Conservation (phyloP, 129 eudicot genomes). For the Artemisia argyi region DNA sequence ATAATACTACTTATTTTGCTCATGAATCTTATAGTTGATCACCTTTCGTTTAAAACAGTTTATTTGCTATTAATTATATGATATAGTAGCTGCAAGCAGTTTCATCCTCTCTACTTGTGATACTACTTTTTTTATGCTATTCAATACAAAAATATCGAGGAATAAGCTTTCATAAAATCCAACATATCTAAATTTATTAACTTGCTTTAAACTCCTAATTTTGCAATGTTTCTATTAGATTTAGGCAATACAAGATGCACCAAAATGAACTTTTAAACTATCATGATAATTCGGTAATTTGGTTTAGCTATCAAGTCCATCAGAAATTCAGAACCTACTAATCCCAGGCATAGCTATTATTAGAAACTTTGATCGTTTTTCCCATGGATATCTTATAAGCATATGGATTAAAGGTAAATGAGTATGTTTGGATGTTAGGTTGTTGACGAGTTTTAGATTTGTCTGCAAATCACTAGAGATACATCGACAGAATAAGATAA, state of each 20-base stretch:
- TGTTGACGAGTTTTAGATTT: background rate
- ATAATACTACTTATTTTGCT: constrained; percentile 3
- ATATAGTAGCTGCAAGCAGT: background rate
- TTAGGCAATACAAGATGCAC: background rate
- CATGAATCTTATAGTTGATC: background rate
- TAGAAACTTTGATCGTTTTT: background rate
- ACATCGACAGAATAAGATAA: background rate
- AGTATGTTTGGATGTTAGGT: background rate
- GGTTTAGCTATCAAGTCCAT: no score
- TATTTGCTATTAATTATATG: background rate
- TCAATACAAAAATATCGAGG: no score
- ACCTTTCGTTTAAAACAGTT: background rate
- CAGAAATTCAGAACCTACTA: no score
- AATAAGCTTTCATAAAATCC: no score
- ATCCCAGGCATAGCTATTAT: background rate
- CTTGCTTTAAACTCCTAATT: no score
- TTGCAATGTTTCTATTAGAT: no score
- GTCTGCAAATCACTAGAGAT: background rate
- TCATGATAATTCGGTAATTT: background rate
- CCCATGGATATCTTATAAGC: background rate
- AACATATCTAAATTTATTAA: no score
- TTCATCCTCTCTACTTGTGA: no score
- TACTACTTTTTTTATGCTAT: no score
- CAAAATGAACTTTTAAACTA: background rate
- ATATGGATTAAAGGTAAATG: background rate